Conservation (phyloP, 352 stramenopile species). For the Halophytophthora polymorphica region DNA sequence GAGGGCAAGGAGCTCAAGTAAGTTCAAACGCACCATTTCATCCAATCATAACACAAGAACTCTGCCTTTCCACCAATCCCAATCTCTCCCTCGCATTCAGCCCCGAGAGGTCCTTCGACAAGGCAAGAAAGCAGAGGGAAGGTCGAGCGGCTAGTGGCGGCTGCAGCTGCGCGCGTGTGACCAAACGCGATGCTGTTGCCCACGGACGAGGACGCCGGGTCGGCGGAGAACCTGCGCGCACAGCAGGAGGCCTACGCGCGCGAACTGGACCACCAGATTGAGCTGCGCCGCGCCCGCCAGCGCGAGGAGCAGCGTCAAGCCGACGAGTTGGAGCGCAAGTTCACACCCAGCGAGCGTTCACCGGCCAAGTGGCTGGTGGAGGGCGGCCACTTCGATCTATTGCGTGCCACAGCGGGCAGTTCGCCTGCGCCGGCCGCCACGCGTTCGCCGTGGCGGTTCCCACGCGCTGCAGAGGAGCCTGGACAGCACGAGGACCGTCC, state of each 20-base stretch:
- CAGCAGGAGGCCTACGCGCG: slow-evolving; percentile 58
- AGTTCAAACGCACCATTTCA: no score
- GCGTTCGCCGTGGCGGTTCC: slow-evolving; percentile 17
- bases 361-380: slow-evolving; percentile 74
- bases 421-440: neutral
- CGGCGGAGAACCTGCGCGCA: slow-evolving; percentile 31
- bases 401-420: neutral
- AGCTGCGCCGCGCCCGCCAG: slow-evolving; percentile 41
- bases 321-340: slow-evolving; percentile 55
- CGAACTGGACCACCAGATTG: slow-evolving; percentile 73
- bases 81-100: neutral
- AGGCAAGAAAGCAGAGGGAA: neutral
- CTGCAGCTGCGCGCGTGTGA: neutral
- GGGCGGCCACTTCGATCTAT: slow-evolving; percentile 36
- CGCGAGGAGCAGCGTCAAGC: slow-evolving; percentile 48
- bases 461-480: neutral
- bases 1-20: no score
- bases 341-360: slow-evolving; percentile 46
- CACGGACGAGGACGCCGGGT: slow-evolving; percentile 27
- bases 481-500: neutral
- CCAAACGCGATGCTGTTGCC: slow-evolving; percentile 47
- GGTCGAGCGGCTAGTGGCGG: slow-evolving; percentile 1
- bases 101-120: neutral
- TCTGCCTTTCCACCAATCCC: neutral
- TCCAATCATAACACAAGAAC: neutral